A percentile compares a stretch with the other conserved stretches of the same genome.
Evolutionary conservation across 306 rosid species (phyloP).

Genomic region (Quercus ilex): DNA sequence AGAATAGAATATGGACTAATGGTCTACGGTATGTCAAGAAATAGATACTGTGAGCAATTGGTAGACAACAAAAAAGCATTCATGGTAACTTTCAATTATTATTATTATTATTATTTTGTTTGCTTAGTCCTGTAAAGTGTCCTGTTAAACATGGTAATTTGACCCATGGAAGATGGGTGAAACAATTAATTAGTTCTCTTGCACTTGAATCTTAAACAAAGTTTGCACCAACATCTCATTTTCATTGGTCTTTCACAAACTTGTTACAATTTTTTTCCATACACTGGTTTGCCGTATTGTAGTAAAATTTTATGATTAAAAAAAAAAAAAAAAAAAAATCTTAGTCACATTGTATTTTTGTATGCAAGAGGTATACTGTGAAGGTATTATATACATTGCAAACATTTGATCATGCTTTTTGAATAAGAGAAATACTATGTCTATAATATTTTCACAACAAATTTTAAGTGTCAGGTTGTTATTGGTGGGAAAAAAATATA

Average conservation of each 20-base stretch:
- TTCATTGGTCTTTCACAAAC: neutral
- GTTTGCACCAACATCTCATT: neutral
- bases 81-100: conserved; percentile 47
- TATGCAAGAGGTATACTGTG: neutral
- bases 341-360: neutral
- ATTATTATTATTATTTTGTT: too few species aligned
- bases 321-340: too few species aligned
- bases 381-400: neutral
- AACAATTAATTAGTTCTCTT: neutral
- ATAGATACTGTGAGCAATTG: conserved; percentile 80
- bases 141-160: neutral
- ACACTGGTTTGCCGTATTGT: too few species aligned
- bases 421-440: too few species aligned
- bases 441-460: too few species aligned
- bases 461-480: rapidly evolving
- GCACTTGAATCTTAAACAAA: neutral
- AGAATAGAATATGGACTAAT: conserved; percentile 74
- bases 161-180: neutral
- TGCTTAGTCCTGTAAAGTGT: neutral
- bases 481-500: too few species aligned
- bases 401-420: neutral
- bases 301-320: too few species aligned
- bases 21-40: conserved; percentile 87
- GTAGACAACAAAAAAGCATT: conserved; percentile 80
- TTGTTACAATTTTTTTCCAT: neutral